Evolutionary conservation across 2,329 filamentous ascomycete genomes (phyloP).

Genomic region (Monascus ruber): DNA sequence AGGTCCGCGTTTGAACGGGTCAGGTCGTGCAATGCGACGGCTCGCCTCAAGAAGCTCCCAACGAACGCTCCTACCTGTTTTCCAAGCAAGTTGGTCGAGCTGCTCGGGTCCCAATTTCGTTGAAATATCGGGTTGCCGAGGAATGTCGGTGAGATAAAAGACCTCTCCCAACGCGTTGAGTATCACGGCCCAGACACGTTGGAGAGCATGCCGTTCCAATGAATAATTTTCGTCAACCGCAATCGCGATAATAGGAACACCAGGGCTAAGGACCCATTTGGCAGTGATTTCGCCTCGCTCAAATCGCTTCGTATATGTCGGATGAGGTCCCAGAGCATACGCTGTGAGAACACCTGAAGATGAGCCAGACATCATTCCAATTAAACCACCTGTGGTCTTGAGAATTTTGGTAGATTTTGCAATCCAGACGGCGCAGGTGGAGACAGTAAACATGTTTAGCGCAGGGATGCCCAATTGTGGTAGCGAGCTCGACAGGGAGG

Average conservation of each 20-base stretch:
- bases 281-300: conserved; percentile 69
- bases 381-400: conserved; percentile 59
- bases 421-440: conserved; percentile 75
- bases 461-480: conserved; percentile 65
- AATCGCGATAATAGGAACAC: conserved; percentile 79
- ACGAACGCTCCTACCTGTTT: conserved; percentile 61
- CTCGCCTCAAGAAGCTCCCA: conserved; percentile 76
- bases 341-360: conserved; percentile 72
- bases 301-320: conserved; percentile 50
- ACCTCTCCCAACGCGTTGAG: conserved; percentile 88
- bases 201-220: conserved; percentile 53
- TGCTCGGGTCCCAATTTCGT: conserved; percentile 40
- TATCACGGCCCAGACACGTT: conserved; percentile 80
- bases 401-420: conserved; percentile 68
- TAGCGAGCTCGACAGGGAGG: conserved; percentile 48
- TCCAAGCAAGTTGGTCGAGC: conserved; percentile 61
- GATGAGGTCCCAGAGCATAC: conserved; percentile 60
- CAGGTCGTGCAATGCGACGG: conserved; percentile 56
- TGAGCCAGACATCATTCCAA: conserved; percentile 75
- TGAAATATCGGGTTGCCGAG: conserved; percentile 42
- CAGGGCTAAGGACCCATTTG: conserved; percentile 82
- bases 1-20: conserved; percentile 59
- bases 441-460: conserved; percentile 57
- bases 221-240: conserved; percentile 75
- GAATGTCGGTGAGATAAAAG: conserved; percentile 68